Conservation (phyloP, 2,329 filamentous ascomycete genomes). For the Cryphonectria nitschkei region DNA sequence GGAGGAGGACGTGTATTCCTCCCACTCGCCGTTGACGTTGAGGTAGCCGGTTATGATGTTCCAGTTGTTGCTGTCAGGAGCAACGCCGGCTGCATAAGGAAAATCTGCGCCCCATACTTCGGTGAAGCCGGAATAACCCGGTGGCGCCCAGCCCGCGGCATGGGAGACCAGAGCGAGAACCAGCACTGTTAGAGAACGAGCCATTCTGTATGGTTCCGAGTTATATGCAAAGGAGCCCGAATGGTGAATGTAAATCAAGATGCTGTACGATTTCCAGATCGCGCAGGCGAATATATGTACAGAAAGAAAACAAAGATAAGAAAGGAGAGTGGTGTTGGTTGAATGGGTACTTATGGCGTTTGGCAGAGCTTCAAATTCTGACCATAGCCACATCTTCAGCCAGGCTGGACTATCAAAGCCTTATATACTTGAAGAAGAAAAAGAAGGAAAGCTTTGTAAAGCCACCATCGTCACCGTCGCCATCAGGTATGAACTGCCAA, state of each 20-base stretch:
- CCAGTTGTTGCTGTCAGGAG: conserved; percentile 47
- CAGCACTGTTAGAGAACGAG: not conserved
- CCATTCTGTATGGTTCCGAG: not conserved
- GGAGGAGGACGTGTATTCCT: conserved; percentile 50
- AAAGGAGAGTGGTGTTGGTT: not conserved
- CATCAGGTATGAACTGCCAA: not conserved
- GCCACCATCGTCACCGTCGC: not conserved
- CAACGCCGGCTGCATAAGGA: conserved; percentile 42
- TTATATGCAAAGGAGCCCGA: not conserved
- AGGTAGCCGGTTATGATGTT: conserved; percentile 49
- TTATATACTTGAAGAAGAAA: not conserved
- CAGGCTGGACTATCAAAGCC: not conserved
- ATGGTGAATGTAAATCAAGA: not conserved
- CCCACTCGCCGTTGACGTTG: conserved; percentile 53
- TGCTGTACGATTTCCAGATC: not conserved
- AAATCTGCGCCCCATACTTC: conserved; percentile 53
- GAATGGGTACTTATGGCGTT: not conserved
- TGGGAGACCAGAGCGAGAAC: conserved; percentile 32
- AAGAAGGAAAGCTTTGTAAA: not conserved
- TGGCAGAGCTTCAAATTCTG: not conserved
- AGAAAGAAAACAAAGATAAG: not conserved
- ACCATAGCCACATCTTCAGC: not conserved
- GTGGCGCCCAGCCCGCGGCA: conserved; percentile 42
- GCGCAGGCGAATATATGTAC: not conserved
- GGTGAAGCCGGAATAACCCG: conserved; percentile 45